These are phyloP conservation scores for Collariella sp. DNA, from an alignment of 495 filamentous ascomycete genomes.

Conservation along the genomic window DNA sequence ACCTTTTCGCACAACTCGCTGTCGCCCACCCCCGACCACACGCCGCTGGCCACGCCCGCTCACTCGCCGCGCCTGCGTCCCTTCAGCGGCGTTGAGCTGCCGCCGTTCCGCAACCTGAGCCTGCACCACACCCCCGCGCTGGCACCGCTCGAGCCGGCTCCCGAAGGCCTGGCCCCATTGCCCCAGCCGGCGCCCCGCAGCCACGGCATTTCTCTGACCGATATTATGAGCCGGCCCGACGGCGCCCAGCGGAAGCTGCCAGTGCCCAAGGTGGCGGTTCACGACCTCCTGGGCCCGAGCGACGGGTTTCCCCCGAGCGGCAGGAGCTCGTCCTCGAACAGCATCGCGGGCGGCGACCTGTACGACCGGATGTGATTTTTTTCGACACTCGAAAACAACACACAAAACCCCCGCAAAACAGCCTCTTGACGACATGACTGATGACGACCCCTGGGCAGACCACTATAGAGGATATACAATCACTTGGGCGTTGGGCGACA, in stretches of 20 bases:
- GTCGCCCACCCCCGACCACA: constrained; percentile 94
- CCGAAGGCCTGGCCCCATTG: constrained; percentile 40
- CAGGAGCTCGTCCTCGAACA: constrained; percentile 41
- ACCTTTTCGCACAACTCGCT: constrained; percentile 95
- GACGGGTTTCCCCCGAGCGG: constrained; percentile 50
- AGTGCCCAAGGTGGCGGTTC: constrained; percentile 80
- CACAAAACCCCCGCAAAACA: background rate
- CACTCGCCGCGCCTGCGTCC: constrained; percentile 91
- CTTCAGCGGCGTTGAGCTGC: constrained; percentile 59
- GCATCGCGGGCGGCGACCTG: constrained; percentile 38
- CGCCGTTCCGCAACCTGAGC: constrained; percentile 79
- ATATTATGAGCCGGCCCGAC: constrained; percentile 85
- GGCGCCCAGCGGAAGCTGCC: constrained; percentile 90
- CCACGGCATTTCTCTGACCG: constrained; percentile 67
- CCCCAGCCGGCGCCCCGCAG: constrained; percentile 36
- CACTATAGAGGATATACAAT: constrained; percentile 24
- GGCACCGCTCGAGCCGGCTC: constrained; percentile 82
- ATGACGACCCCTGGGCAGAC: constrained; percentile 14
- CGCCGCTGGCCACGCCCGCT: constrained; percentile 87
- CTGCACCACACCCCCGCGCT: constrained; percentile 82
- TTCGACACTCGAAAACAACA: no score
- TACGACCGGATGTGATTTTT: constrained; percentile 30
- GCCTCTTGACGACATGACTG: constrained; percentile 23
- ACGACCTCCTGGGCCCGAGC: constrained; percentile 66
- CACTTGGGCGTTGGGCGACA: constrained; percentile 16